These are phyloP conservation scores for Perkinsus marinus DNA, from an alignment of 169 alveolate genomes.

Conservation along the genomic window DNA sequence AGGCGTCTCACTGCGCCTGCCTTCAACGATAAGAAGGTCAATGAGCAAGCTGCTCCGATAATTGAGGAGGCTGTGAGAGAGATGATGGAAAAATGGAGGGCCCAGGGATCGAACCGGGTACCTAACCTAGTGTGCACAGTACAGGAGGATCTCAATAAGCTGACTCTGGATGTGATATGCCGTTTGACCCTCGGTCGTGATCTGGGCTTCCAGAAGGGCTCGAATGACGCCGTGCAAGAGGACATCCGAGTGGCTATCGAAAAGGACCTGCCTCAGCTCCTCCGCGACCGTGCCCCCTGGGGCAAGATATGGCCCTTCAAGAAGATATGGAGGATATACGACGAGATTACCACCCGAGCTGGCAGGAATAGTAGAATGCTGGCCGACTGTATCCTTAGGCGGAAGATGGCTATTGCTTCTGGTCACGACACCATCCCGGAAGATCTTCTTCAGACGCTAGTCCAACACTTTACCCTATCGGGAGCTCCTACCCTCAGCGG, in stretches of 20 bases:
- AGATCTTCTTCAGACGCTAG: not conserved
- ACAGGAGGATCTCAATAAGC: not conserved
- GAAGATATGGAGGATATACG: not conserved
- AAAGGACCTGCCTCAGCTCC: not conserved
- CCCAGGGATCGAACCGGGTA: not conserved
- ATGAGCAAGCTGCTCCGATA: not conserved
- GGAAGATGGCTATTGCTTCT: not conserved
- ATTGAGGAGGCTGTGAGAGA: not conserved
- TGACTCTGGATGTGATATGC: not conserved
- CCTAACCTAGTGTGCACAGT: not conserved
- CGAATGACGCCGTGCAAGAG: not conserved
- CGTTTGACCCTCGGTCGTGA: not conserved
- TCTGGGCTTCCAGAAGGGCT: not conserved
- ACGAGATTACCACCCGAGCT: not conserved
- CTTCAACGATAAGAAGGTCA: not conserved
- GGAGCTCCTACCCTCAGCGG: not conserved
- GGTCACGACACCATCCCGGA: not conserved
- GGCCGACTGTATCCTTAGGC: not conserved
- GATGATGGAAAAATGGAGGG: not conserved
- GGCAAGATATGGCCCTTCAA: not conserved
- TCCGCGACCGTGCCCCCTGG: not conserved
- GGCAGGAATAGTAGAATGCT: not conserved
- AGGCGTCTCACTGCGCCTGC: not conserved
- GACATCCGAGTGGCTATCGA: not conserved
- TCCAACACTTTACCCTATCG: not conserved